A percentile compares a stretch with the other conserved stretches of the same genome.
Conservation (phyloP, 805 yeast species). For the Yarrowia hollandica region DNA sequence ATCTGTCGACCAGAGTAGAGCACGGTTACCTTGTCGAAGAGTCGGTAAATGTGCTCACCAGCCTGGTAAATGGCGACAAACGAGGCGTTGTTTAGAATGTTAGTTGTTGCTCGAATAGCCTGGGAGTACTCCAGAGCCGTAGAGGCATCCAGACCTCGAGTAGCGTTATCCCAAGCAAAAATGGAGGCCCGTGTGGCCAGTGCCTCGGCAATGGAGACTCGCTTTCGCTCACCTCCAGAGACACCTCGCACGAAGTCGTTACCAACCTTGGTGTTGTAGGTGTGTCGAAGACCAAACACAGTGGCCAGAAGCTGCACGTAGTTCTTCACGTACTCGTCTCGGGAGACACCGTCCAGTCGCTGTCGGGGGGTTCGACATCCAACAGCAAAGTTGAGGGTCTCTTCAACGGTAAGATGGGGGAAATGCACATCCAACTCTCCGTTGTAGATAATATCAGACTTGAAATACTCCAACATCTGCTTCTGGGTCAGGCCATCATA, state of each 20-base stretch:
- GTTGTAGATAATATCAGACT: constrained; percentile 50
- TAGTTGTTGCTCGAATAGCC: constrained; percentile 64
- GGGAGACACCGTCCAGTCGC: constrained; percentile 50
- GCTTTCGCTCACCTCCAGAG: constrained; percentile 83
- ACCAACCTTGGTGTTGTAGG: constrained; percentile 61
- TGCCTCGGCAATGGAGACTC: constrained; percentile 82
- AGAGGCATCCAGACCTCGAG: constrained; percentile 82
- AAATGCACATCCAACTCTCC: constrained; percentile 63
- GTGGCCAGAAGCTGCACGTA: constrained; percentile 53
- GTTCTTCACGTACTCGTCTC: constrained; percentile 51
- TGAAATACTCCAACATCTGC: constrained; percentile 60
- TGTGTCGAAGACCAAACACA: constrained; percentile 60
- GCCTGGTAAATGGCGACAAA: constrained; percentile 72
- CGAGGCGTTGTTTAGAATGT: constrained; percentile 54
- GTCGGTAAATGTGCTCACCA: constrained; percentile 62
- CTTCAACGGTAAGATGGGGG: constrained; percentile 73
- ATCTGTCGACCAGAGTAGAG: constrained; percentile 63
- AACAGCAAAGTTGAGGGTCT: constrained; percentile 69
- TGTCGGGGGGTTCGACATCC: constrained; percentile 64
- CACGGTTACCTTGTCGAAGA: constrained; percentile 63
- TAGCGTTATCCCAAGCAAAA: constrained; percentile 78
- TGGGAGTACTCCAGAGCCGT: constrained; percentile 75
- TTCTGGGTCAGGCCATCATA: constrained; percentile 63
- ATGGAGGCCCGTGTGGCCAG: constrained; percentile 62
- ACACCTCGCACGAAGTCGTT: constrained; percentile 67